These are phyloP conservation scores for Gypsophila paniculata DNA, from an alignment of 179 eudicot species.

Conservation along the genomic window DNA sequence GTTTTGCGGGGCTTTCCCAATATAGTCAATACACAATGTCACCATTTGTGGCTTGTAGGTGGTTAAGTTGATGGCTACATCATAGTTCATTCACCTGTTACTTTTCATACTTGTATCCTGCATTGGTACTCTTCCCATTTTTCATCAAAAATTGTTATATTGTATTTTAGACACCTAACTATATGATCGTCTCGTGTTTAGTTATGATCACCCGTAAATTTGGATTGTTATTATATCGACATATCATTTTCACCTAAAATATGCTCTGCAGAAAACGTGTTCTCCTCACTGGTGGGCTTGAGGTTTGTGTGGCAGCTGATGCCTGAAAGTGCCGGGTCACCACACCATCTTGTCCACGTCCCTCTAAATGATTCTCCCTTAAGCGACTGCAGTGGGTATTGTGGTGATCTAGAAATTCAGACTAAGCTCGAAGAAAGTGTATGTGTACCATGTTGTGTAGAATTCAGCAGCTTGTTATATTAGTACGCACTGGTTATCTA, in stretches of 20 bases:
- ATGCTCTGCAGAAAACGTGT: conserved; percentile 65
- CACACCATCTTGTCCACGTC: conserved; percentile 78
- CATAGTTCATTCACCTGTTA: not conserved
- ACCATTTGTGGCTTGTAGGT: not conserved
- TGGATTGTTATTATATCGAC: not conserved
- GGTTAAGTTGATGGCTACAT: not conserved
- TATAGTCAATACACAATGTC: conserved; percentile 7
- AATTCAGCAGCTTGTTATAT: conserved; percentile 9
- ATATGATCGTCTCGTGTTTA: not conserved
- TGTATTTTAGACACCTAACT: not conserved
- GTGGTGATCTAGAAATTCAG: conserved; percentile 85
- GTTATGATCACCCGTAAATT: not conserved
- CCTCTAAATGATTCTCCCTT: conserved; percentile 83
- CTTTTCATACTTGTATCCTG: conserved; percentile 5
- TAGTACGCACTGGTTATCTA: conserved; percentile 5
- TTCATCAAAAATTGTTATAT: not conserved
- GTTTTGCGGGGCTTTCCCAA: not conserved
- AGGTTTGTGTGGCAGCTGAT: conserved; percentile 75
- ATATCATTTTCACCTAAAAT: conserved; percentile 17
- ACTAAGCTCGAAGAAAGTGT: conserved; percentile 73
- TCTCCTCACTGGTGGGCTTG: conserved; percentile 89
- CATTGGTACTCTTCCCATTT: not conserved
- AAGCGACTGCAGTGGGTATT: conserved; percentile 81
- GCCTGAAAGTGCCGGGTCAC: conserved; percentile 53
- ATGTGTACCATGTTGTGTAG: conserved; percentile 30